Conservation (phyloP, 1,284 basidiomycete genomes). For the Anthracocystis walkeri region DNA sequence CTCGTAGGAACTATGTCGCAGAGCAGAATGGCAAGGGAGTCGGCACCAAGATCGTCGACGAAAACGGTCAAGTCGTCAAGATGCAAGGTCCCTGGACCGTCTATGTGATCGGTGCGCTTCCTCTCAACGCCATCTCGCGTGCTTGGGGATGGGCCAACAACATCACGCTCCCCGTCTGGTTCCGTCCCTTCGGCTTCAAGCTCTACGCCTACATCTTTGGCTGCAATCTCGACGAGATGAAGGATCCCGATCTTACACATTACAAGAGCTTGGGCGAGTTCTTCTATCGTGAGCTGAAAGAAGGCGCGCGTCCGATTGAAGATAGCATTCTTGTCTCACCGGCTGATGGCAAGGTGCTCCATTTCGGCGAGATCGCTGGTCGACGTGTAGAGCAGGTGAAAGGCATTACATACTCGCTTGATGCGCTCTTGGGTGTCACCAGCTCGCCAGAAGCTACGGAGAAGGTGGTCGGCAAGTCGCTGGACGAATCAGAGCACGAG, state of each 20-base stretch:
- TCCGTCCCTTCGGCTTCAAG: slow-evolving; percentile 86
- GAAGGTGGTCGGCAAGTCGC: slow-evolving; percentile 21
- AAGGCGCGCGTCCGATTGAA: slow-evolving; percentile 84
- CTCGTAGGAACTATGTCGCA: slow-evolving; percentile 75
- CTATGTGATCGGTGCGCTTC: slow-evolving; percentile 93
- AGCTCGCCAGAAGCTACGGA: slow-evolving; percentile 55
- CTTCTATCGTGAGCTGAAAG: slow-evolving; percentile 90
- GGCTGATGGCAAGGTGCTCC: slow-evolving; percentile 90
- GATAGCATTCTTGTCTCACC: slow-evolving; percentile 85
- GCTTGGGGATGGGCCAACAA: slow-evolving; percentile 97
- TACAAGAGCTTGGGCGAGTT: slow-evolving; percentile 91
- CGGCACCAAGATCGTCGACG: slow-evolving; percentile 74
- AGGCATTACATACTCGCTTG: slow-evolving; percentile 92
- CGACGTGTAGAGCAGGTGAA: slow-evolving; percentile 94
- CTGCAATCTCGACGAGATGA: slow-evolving; percentile 92
- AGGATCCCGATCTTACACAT: slow-evolving; percentile 79
- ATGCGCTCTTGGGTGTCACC: slow-evolving; percentile 78
- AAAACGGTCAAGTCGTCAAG: slow-evolving; percentile 74
- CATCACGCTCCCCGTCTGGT: slow-evolving; percentile 84
- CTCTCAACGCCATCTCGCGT: slow-evolving; percentile 90
- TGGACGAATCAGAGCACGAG: slow-evolving; percentile 24
- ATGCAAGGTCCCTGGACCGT: slow-evolving; percentile 96
- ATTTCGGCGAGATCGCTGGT: slow-evolving; percentile 88
- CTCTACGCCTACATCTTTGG: slow-evolving; percentile 89
- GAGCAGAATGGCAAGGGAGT: slow-evolving; percentile 56